phyloP scores from a whole-genome alignment of 352 stramenopile genomes.

The Achlya hypogyna region DNA sequence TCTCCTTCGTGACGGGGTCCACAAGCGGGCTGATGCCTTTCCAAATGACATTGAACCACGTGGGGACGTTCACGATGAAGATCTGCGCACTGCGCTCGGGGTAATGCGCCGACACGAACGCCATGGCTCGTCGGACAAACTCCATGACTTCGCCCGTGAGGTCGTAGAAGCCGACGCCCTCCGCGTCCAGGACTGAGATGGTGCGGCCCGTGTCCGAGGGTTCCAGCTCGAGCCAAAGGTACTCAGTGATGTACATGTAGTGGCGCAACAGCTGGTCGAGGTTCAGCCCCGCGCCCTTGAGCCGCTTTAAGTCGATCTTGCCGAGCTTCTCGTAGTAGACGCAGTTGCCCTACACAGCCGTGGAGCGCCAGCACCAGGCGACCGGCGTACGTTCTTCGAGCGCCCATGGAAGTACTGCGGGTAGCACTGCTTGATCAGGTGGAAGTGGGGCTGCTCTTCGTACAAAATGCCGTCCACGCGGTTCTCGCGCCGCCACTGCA shows the following conservation, averaged over 20 bases:
- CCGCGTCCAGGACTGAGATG: slow-evolving; percentile 77
- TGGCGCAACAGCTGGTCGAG: slow-evolving; percentile 83
- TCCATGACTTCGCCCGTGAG: slow-evolving; percentile 79
- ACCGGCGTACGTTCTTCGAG: slow-evolving; percentile 40
- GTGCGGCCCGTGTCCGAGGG: slow-evolving; percentile 58
- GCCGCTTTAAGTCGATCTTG: slow-evolving; percentile 76
- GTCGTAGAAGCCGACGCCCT: slow-evolving; percentile 83
- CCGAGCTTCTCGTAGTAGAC: slow-evolving; percentile 82
- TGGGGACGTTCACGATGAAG: slow-evolving; percentile 93
- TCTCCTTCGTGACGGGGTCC: slow-evolving; percentile 90
- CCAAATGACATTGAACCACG: slow-evolving; percentile 93
- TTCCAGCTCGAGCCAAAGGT: slow-evolving; percentile 79
- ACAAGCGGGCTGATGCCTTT: slow-evolving; percentile 90
- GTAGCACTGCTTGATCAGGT: slow-evolving; percentile 88
- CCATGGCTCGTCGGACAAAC: slow-evolving; percentile 79
- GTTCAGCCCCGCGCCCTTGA: slow-evolving; percentile 79
- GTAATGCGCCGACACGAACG: slow-evolving; percentile 88
- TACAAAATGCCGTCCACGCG: slow-evolving; percentile 83
- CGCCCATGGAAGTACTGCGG: slow-evolving; percentile 85
- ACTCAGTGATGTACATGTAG: slow-evolving; percentile 91
- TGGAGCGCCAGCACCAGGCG: not conserved
- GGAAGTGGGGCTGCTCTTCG: slow-evolving; percentile 65
- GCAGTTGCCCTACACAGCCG: slow-evolving; percentile 11
- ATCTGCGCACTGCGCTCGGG: slow-evolving; percentile 90
- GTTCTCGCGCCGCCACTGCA: slow-evolving; percentile 82